Evolutionary conservation across 2,329 filamentous ascomycete species (phyloP).

Genomic region (Colletotrichum viniferum): DNA sequence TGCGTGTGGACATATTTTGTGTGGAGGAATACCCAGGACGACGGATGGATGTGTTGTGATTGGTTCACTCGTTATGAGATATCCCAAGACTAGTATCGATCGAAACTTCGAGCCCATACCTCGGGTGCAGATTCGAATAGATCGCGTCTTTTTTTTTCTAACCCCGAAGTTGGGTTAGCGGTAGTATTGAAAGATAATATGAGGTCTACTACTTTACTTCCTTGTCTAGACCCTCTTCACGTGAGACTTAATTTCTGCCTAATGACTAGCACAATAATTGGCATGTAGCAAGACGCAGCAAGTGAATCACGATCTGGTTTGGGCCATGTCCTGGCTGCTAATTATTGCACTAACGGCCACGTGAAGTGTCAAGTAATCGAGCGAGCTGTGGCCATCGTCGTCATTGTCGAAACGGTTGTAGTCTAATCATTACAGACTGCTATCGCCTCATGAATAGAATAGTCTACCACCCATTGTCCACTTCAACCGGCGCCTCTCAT

Average conservation of each 20-base stretch:
- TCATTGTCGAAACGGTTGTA: not conserved
- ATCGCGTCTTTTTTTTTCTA: not conserved
- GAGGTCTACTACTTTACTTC: not conserved
- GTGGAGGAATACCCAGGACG: not conserved
- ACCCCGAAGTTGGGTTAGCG: not conserved
- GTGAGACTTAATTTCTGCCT: fast-evolving
- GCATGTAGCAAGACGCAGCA: not conserved
- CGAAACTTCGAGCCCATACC: not conserved
- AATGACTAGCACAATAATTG: too few species aligned
- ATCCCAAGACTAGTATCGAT: not conserved
- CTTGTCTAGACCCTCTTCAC: fast-evolving
- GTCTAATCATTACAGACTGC: not conserved
- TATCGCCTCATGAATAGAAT: not conserved
- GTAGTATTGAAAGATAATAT: not conserved
- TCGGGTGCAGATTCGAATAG: not conserved
- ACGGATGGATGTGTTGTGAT: not conserved
- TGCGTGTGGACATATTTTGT: not conserved
- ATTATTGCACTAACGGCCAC: not conserved
- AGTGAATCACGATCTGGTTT: not conserved
- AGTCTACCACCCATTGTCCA: not conserved
- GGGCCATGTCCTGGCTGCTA: not conserved
- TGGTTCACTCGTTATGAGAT: not conserved
- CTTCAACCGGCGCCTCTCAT: not conserved
- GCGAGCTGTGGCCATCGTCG: not conserved
- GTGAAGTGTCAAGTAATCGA: not conserved